Evolutionary conservation across 148 eudicot genomes (phyloP), one percentile per base, ranked within the genome.

Genomic region (Vaccinium vitisidaea): DNA sequence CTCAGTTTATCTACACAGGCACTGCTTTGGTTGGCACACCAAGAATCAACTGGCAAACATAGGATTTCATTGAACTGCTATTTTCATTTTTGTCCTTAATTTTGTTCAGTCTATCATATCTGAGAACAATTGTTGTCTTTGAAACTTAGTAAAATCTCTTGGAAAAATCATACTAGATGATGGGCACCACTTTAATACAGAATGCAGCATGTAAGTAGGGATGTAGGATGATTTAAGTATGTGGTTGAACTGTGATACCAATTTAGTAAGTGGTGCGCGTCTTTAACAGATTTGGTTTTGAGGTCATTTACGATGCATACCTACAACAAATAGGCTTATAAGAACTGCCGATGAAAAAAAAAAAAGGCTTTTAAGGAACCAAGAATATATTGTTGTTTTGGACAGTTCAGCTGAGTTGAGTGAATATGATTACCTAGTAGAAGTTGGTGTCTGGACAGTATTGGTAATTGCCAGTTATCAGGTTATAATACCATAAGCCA

Each of bases 41-140:
- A 52, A 77, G 39, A 77, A 77, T 14, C 19, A 69, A 13, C 74
- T 27, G 39, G 74, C 61, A 6, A 53, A 77, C n/a, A 5, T 77
- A 77, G 10, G 9, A 23, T 23, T 50, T 77, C 59, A 50, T 77
- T 77, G 43, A 25, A 13, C 32, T 77, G 80, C 61, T 52, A 43
- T 77, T 50, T 77, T 77, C 32, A 25, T 77, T 77, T 30, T 3
- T 50, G 58, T 77, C 36, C 30, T 67, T 67, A 46, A 46, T 46
- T 75, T 23, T 49, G 55, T 19, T 76, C 23, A 49, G 56, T 56
- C 50, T 77, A 6, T 77, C 56, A n/a, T 8, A 3, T 5, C 21
- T 49, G 80, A n/a, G 56, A 77, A n/a, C 50, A 77, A 36, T 50
- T 10, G 78, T 46, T 21, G 21, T 71, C n/a, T 73, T 73, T 73